Base-by-base conservation (phyloP, 768 basidiomycete genomes). In the Tricholoma sp. region DNA sequence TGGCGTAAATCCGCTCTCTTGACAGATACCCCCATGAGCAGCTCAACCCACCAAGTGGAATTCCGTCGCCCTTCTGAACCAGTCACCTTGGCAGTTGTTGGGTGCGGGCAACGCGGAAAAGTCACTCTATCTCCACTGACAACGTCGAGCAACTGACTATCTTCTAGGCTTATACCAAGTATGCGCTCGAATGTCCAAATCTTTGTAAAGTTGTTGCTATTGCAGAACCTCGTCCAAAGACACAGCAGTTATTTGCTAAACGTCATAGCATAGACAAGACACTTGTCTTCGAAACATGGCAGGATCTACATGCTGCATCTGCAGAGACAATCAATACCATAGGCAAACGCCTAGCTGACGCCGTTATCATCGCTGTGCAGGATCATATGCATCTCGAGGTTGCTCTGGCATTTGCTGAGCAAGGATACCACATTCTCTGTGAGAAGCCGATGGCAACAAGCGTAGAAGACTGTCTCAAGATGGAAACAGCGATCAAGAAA, bases 371-470 rank as follows among this genome's bases (percentile, higher is more conserved):
- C 59, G 79, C 89, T 6, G 89, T 94, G 1, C 90, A 91, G 59
- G 93, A 95, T 64, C 73, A 78, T 37, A 79, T 91, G 80, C 93
- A 95, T 64, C 74, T 78, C 24, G 85, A 89, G 57, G 85, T 91
- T 6, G 80, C 88, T 0, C 66, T 81, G 8, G 89, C 86, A 0
- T 93, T 92, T 71, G 85, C 86, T 0, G 78, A 76, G 41, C 90
- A 91, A 64, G 90, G 91, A 1, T 94, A 94, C 65, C 86, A 93
- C 62, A 89, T 95, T 55, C 77, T 95, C 18, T 94, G 93, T 69
- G 93, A 95, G 78, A 95, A 95, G 67, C 93, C 93, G 0, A 91
- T 95, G 88, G 89, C 91, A 0, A 93, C 89, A 4, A 81, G 68
- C 53, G 63, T 88, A 36, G 75, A 79, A 53, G 90, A 90, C 59